These are phyloP conservation scores for Hansenula sp. DNA, from an alignment of 1,139 yeast species.

Conservation along the genomic window DNA sequence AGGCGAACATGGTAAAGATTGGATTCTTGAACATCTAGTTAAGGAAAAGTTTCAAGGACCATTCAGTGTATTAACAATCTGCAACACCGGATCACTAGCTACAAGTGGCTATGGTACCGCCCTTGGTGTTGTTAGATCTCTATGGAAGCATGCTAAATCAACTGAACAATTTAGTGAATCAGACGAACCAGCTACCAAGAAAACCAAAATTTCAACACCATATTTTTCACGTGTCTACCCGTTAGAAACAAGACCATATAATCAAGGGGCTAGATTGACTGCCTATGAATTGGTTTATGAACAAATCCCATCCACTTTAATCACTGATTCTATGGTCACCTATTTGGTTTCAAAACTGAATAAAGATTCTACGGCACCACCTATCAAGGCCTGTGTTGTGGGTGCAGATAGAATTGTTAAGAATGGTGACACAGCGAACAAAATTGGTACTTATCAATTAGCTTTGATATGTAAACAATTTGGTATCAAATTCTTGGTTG, in stretches of 20 bases:
- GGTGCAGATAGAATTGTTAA: conserved; percentile 96
- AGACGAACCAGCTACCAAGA: conserved; percentile 26
- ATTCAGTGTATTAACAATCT: conserved; percentile 80
- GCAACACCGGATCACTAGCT: conserved; percentile 87
- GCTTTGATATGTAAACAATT: conserved; percentile 59
- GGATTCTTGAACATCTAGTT: conserved; percentile 46
- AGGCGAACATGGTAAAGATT: conserved; percentile 79
- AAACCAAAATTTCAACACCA: conserved; percentile 23
- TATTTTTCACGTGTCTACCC: conserved; percentile 71
- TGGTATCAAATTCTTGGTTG: conserved; percentile 77
- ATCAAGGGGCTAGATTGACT: conserved; percentile 92
- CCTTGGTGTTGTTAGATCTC: conserved; percentile 80
- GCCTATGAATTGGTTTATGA: conserved; percentile 88
- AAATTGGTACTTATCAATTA: conserved; percentile 93
- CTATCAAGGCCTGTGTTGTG: conserved; percentile 85
- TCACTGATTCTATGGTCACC: conserved; percentile 91
- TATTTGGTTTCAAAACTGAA: conserved; percentile 47
- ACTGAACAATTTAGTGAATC: conserved; percentile 17
- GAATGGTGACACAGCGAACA: conserved; percentile 95
- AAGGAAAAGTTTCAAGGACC: conserved; percentile 55
- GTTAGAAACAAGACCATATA: conserved; percentile 93
- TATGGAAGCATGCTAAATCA: conserved; percentile 40
- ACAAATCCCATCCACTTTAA: conserved; percentile 78
- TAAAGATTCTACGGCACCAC: conserved; percentile 30
- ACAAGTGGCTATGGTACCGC: conserved; percentile 99